phyloP scores from a whole-genome alignment of 768 basidiomycete species.

The Boletus reticuloceps region DNA sequence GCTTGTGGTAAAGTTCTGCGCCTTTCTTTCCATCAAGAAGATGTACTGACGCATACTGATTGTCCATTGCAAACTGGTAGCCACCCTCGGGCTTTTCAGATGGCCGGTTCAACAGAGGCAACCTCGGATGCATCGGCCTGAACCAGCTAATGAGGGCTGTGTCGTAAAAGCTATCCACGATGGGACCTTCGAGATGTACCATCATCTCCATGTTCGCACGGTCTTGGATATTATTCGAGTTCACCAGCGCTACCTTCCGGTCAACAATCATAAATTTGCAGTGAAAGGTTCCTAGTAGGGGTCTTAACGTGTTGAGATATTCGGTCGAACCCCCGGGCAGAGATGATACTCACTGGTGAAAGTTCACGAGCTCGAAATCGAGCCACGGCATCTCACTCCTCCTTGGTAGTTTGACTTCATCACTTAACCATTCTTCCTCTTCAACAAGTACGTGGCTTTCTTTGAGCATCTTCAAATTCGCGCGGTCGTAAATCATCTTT shows the following conservation, averaged over 20 bases:
- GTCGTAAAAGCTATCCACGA: constrained; percentile 70
- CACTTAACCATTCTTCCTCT: constrained; percentile 42
- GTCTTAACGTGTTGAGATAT: constrained; percentile 25
- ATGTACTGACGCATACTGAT: constrained; percentile 27
- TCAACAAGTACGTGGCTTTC: constrained; percentile 47
- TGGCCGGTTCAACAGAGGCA: constrained; percentile 39
- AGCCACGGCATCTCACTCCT: constrained; percentile 58
- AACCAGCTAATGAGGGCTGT: constrained; percentile 63
- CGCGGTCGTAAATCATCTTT: constrained; percentile 71
- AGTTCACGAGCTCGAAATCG: constrained; percentile 59
- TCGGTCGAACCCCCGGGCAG: neutral
- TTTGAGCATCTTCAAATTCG: constrained; percentile 49
- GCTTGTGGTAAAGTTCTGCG: constrained; percentile 23
- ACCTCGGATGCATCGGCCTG: constrained; percentile 43
- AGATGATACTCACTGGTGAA: constrained; percentile 35
- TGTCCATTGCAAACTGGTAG: constrained; percentile 40
- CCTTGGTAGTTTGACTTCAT: constrained; percentile 48
- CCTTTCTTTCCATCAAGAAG: constrained; percentile 27
- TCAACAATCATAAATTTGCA: constrained; percentile 71
- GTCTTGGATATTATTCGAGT: constrained; percentile 69
- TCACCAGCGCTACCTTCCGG: constrained; percentile 60
- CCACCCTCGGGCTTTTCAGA: constrained; percentile 30
- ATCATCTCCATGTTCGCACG: constrained; percentile 57
- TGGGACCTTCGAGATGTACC: constrained; percentile 66
- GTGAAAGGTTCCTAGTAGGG: constrained; percentile 66